phyloP scores from a whole-genome alignment of 208 protist genomes.

The Novymonas esmeraldas region DNA sequence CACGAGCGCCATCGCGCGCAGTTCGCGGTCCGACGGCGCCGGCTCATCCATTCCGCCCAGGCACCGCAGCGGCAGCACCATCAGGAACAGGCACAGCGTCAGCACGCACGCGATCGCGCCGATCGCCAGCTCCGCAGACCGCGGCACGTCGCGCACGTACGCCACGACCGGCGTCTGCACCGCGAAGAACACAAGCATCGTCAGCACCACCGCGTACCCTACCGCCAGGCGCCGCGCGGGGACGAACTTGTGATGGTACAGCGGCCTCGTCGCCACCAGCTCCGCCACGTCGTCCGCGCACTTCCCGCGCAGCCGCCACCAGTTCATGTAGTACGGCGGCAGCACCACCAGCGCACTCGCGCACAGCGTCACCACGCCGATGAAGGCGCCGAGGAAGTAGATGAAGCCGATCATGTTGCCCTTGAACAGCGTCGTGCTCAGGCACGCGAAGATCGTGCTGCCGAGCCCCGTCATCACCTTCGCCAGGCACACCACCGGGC shows the following conservation, averaged over 20 bases:
- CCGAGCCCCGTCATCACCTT: slow-evolving; percentile 58
- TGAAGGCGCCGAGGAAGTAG: slow-evolving; percentile 40
- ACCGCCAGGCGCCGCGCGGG: slow-evolving; percentile 29
- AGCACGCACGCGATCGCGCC: slow-evolving; percentile 39
- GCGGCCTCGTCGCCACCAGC: slow-evolving; percentile 21
- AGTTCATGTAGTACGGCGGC: slow-evolving; percentile 55
- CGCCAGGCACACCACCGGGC: slow-evolving; percentile 41
- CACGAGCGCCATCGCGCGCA: slow-evolving; percentile 1
- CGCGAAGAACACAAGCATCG: slow-evolving; percentile 43
- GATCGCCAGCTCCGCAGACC: slow-evolving; percentile 29
- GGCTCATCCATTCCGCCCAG: slow-evolving; percentile 55
- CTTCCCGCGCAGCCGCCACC: slow-evolving; percentile 37
- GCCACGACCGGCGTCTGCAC: slow-evolving; percentile 38
- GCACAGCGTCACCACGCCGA: slow-evolving; percentile 25
- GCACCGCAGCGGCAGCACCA: slow-evolving; percentile 41
- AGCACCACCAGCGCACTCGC: slow-evolving; percentile 34
- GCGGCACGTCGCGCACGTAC: slow-evolving; percentile 29
- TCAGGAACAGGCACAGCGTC: slow-evolving; percentile 39
- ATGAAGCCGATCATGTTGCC: slow-evolving; percentile 34
- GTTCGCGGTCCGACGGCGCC: slow-evolving; percentile 17
- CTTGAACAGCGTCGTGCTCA: slow-evolving; percentile 44
- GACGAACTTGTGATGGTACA: slow-evolving; percentile 39
- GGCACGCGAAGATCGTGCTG: slow-evolving; percentile 35
- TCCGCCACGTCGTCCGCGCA: slow-evolving; percentile 29
- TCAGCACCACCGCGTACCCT: slow-evolving; percentile 34